Base-by-base conservation (phyloP, 768 basidiomycete genomes). In the Phlebiopsis flavidoalba region DNA sequence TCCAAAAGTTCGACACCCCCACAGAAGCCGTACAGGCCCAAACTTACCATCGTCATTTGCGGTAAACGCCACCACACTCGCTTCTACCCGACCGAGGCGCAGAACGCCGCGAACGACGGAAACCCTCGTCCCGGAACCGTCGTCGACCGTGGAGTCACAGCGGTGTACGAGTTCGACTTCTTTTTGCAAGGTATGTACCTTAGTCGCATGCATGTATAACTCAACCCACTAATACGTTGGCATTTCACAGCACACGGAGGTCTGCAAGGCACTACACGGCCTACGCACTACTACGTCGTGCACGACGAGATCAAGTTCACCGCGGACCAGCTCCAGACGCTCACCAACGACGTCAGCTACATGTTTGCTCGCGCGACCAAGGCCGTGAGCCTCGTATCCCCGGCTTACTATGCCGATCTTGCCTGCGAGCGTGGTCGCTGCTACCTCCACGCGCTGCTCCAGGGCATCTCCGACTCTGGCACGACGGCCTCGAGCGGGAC, bases 361-460 rank as follows among this genome's bases (percentile, higher is more conserved):
- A 80, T 81, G 70, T 85, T 84, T 67, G 77, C 82, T 5, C 78
- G 85, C 10, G 83, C 84, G n/a, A 85, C 84, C 0, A 83, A 79
- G 60, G 78, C 78, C 5, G 79, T 80, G 33, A 76, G 74, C 66
- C 70, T 79, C 17, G 74, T 74, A n/a, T 73, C 77, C 12, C 77
- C 77, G 2, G 77, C 76, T 12, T 77, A 77, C 66, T 77, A 81
- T 54, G 79, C 79, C 11, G 79, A 80, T 61, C 71, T 80, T 5
- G 80, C 79, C 12, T 75, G 83, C 67, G 83, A 84, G 65, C 76
- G 82, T 12, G 82, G 83, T 0, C 68, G 83, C 52, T 82, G 79
- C 65, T 83, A 83, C 64, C 62, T 83, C 21, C 77, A 79, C 62
- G 75, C 80, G 56, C 74, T 83, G 8, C 71, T 83, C 47, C 75